Evolutionary conservation across 345 rosid species (phyloP).

Genomic region (Hibiscus trionum): DNA sequence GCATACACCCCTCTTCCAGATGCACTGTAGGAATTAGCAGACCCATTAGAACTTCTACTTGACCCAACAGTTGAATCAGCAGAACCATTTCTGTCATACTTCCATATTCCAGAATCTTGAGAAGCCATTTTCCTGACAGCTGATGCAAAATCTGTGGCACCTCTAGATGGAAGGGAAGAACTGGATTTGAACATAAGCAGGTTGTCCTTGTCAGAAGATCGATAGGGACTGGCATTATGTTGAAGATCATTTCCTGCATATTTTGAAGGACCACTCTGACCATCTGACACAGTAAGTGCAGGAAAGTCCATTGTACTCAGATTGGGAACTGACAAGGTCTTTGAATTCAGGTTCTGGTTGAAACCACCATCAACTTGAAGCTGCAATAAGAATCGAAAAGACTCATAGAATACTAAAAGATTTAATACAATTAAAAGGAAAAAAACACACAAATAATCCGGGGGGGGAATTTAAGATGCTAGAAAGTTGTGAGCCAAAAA

Average conservation of each 20-base stretch:
- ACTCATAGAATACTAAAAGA: slow-evolving; percentile 6
- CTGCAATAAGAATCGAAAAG: slow-evolving; percentile 38
- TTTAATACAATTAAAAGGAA: not conserved
- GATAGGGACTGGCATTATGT: slow-evolving; percentile 51
- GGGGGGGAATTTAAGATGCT: not conserved
- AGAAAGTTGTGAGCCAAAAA: not conserved
- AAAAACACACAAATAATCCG: not conserved
- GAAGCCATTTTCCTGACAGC: slow-evolving; percentile 87
- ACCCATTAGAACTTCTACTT: slow-evolving; percentile 61
- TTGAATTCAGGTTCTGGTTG: slow-evolving; percentile 61
- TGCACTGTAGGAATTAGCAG: slow-evolving; percentile 43
- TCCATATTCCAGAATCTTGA: slow-evolving; percentile 81
- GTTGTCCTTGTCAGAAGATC: slow-evolving; percentile 62
- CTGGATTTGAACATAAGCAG: slow-evolving; percentile 63
- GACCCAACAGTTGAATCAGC: slow-evolving; percentile 70
- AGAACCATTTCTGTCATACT: slow-evolving; percentile 71
- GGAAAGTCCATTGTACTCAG: slow-evolving; percentile 83
- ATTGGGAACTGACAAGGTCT: slow-evolving; percentile 63
- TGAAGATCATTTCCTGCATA: slow-evolving; percentile 68
- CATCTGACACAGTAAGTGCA: slow-evolving; percentile 50
- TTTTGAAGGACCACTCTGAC: slow-evolving; percentile 49
- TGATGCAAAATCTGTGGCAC: slow-evolving; percentile 75
- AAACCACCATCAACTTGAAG: slow-evolving; percentile 86
- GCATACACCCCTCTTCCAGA: slow-evolving; percentile 59
- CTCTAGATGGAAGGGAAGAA: slow-evolving; percentile 46